phyloP scores from a whole-genome alignment of 225 moss, liverwort and hornwort species.

The Pseudisothecium myosuroides region DNA sequence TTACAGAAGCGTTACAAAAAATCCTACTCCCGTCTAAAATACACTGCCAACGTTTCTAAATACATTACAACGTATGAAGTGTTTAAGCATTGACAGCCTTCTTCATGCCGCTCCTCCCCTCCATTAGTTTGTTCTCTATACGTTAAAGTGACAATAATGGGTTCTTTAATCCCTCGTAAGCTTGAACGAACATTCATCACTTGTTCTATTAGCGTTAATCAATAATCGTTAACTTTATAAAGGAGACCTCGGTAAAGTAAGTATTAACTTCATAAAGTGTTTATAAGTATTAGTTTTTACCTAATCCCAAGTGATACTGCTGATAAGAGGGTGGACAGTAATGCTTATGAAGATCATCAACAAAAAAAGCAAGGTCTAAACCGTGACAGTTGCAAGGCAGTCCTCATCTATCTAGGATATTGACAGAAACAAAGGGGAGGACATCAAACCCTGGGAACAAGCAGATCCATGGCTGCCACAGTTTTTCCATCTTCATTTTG shows the following conservation, averaged over 20 bases:
- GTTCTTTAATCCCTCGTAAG: neutral
- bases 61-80: neutral
- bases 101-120: neutral
- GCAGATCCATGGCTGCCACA: slow-evolving; percentile 94
- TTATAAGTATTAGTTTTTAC: neutral
- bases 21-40: neutral
- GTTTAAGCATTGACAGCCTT: neutral
- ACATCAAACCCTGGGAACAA: slow-evolving; percentile 77
- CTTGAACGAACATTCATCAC: neutral
- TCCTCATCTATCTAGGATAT: neutral
- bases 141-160: neutral
- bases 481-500: slow-evolving; percentile 92
- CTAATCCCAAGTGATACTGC: neutral
- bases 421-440: neutral
- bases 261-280: neutral
- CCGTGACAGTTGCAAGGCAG: neutral
- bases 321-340: neutral
- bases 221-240: neutral
- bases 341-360: neutral
- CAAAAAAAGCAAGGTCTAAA: neutral
- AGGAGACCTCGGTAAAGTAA: neutral
- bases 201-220: neutral
- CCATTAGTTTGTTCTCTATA: too few relatives aligned
- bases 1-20: neutral
- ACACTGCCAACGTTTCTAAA: neutral